Percentiles rank a stretch among this genome's conserved stretches.
phyloP scores from a whole-genome alignment of 768 basidiomycete genomes.

The Lepiota brunneoincarnata region DNA sequence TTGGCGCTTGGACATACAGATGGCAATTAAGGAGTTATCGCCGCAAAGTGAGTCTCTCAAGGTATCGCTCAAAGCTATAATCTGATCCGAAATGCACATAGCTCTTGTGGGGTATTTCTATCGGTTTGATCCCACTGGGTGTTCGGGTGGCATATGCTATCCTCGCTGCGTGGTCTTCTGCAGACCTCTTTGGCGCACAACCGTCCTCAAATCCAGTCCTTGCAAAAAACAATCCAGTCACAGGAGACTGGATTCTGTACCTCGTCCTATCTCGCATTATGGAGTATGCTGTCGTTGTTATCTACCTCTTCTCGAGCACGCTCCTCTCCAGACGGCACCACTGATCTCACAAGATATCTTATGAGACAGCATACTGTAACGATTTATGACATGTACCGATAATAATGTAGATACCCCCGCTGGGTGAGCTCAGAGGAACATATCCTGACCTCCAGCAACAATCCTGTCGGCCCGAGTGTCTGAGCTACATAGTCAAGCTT shows the following conservation, averaged over 20 bases:
- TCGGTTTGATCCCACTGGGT: conserved; percentile 59
- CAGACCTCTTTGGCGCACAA: conserved; percentile 36
- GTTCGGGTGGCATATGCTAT: conserved; percentile 57
- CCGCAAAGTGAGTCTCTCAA: conserved; percentile 33
- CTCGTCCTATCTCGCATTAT: conserved; percentile 57
- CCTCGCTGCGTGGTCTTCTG: conserved; percentile 56
- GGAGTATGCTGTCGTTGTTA: conserved; percentile 50
- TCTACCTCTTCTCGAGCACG: conserved; percentile 48
- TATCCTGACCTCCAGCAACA: neutral
- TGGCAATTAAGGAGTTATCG: conserved; percentile 46
- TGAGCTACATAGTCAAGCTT: conserved; percentile 77
- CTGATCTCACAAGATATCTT: neutral
- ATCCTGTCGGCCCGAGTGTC: conserved; percentile 33
- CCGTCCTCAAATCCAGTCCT: conserved; percentile 40
- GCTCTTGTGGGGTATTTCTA: conserved; percentile 54
- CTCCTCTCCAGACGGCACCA: conserved; percentile 33
- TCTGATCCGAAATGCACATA: conserved; percentile 19
- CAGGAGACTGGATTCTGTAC: conserved; percentile 57
- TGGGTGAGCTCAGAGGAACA: neutral
- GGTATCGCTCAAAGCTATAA: neutral
- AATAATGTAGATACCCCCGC: conserved; percentile 4
- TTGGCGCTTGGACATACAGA: conserved; percentile 43
- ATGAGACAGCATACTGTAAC: neutral
- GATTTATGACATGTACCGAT: conserved; percentile 11
- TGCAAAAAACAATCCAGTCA: conserved; percentile 53